Base-by-base conservation (phyloP, 805 yeast genomes). In the Candida oleophila region DNA sequence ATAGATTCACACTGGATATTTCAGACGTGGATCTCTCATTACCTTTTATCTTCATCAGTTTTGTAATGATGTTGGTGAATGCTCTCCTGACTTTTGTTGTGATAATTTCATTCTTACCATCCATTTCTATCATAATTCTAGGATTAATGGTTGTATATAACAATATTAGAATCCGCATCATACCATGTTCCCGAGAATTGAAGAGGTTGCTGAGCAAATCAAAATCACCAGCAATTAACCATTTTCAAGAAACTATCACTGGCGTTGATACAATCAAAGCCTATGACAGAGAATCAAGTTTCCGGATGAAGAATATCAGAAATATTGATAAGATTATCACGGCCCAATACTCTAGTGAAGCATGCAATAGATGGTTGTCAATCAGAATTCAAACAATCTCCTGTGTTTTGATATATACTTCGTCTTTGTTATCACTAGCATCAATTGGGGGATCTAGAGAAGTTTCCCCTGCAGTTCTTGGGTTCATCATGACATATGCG, bases 191-290 rank as follows among this genome's bases (percentile, higher is more conserved):
- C 3, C 47, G 67, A 39, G 64, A 60, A 37, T 53, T 62, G 38
- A 61, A 59, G 46, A 49, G 67, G 42, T 56, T 62, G 40, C 55
- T 51, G 20, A 55, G 64, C 1, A 50, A 58, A 4, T 53, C 56
- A 38, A 56, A 60, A 44, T 55, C 61, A 22, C 67, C 67, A 0
- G 54, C 61, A 5, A 57, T 59, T 38, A 59, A 65, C 4, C 66
- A 62, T 42, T 49, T 62, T 38, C 64, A 60, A 20, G 67, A 62
- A 43, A 58, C 64, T 2, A 47, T 62, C 38, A 56, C 57, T 40
- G 66, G 67, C 3, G 51, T 59, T 15, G 66, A 62, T 18, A 62
- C 66, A 3, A 52, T 62, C 20, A 44, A 64, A 19, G 66, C 65
- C 1, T 62, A 55, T 41, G 53, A 51, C 7, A 61, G 59, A 36